These are phyloP conservation scores for Emiliania huxleyi DNA, from an alignment of 78 protist genomes.

Conservation along the genomic window DNA sequence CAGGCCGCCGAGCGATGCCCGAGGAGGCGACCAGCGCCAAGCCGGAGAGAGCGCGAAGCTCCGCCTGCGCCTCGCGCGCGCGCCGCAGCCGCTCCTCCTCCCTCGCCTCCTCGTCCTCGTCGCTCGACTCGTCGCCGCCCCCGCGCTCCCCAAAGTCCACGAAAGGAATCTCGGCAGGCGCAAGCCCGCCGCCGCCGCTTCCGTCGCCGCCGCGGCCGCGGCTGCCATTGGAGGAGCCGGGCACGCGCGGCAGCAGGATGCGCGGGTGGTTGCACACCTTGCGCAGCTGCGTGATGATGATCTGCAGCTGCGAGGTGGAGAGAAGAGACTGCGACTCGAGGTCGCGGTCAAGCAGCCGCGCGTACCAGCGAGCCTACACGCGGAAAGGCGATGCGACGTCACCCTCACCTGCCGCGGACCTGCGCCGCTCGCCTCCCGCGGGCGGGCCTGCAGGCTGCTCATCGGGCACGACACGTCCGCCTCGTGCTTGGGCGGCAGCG, in stretches of 20 bases:
- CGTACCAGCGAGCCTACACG: constrained; percentile 53
- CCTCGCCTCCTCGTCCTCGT: too few relatives aligned
- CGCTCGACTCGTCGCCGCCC: not conserved
- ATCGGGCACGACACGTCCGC: constrained; percentile 63
- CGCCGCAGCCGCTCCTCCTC: not conserved
- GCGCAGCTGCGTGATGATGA: constrained; percentile 2
- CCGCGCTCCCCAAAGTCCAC: not conserved
- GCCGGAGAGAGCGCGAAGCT: not conserved
- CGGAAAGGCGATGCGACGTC: too few relatives aligned
- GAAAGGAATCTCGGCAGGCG: not conserved
- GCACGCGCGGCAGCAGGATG: constrained; percentile 57
- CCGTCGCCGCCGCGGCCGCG: too few relatives aligned
- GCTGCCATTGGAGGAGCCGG: not conserved
- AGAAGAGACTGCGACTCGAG: not conserved
- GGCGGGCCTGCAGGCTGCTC: constrained; percentile 7
- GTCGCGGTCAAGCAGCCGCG: not conserved
- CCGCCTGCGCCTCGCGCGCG: not conserved
- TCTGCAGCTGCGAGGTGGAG: not conserved
- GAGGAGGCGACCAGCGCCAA: constrained; percentile 47
- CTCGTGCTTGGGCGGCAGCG: constrained; percentile 84
- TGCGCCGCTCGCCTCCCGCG: not conserved
- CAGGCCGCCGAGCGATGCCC: too few relatives aligned
- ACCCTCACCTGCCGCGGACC: too few relatives aligned
- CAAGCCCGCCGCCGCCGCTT: too few relatives aligned
- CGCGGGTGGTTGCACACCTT: constrained; percentile 72